These are phyloP conservation scores for Nannochloropsis gaditana DNA, from an alignment of 108 stramenopile genomes.

Conservation along the genomic window DNA sequence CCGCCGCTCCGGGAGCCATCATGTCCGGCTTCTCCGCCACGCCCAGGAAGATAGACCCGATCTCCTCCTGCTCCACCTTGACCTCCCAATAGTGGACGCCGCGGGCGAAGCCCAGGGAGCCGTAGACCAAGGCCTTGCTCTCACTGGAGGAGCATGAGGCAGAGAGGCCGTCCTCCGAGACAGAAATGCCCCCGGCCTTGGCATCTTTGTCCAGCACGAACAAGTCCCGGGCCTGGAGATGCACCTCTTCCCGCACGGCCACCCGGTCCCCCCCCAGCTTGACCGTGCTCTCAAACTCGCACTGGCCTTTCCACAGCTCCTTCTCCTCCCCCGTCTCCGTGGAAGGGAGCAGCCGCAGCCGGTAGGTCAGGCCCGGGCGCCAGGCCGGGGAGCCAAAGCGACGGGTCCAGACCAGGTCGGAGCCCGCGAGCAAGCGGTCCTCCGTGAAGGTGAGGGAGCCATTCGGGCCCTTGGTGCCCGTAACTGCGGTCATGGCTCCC, in stretches of 20 bases:
- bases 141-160: neutral
- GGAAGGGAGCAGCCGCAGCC: neutral
- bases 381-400: slow-evolving; percentile 24
- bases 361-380: slow-evolving; percentile 35
- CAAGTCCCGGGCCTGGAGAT: neutral
- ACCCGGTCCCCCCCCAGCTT: neutral
- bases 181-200: neutral
- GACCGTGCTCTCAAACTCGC: neutral
- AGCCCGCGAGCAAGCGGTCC: slow-evolving; percentile 25
- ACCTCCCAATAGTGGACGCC: slow-evolving; percentile 95
- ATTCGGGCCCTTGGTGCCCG: neutral
- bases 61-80: slow-evolving; percentile 78
- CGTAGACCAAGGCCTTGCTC: slow-evolving; percentile 29
- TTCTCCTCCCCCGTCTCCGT: neutral
- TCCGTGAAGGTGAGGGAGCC: slow-evolving; percentile 15
- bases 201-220: neutral
- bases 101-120: slow-evolving; percentile 51
- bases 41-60: slow-evolving; percentile 83
- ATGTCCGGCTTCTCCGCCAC: slow-evolving; percentile 75
- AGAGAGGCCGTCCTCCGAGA: neutral
- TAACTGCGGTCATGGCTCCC: neutral
- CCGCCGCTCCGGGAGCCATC: neutral
- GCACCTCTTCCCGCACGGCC: neutral
- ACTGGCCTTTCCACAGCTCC: neutral
- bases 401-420: slow-evolving; percentile 21